Percentiles rank a stretch among this genome's conserved stretches.
phyloP scores from a whole-genome alignment of 768 basidiomycete genomes.

The Lactifluus hygrophoroides region DNA sequence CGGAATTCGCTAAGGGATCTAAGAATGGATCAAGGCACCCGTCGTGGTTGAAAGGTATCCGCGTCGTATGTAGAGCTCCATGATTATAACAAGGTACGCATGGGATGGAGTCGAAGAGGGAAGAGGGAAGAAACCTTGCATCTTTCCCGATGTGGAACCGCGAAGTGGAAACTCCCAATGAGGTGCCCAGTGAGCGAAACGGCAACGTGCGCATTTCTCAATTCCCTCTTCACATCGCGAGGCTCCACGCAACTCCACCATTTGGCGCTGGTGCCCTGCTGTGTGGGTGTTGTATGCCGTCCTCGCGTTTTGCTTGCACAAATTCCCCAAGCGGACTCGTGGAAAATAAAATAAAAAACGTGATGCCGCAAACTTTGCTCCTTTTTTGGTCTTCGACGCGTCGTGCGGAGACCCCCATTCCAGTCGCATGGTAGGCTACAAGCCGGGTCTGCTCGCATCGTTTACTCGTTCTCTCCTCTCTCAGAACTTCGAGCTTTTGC shows the following conservation, averaged over 20 bases:
- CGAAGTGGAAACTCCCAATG: not conserved
- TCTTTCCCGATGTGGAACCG: slow-evolving; percentile 4
- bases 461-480: no score
- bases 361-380: not conserved
- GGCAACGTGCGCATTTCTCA: not conserved
- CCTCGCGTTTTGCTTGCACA: not conserved
- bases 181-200: not conserved
- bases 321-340: not conserved
- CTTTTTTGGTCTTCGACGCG: not conserved
- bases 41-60: not conserved
- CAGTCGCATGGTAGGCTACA: no score
- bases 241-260: slow-evolving; percentile 4
- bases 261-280: slow-evolving; percentile 1
- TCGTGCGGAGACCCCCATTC: not conserved
- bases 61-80: not conserved
- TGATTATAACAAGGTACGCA: not conserved
- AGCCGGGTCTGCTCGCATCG: no score
- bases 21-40: not conserved
- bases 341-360: not conserved
- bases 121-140: not conserved
- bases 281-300: no score
- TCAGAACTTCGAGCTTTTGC: no score
- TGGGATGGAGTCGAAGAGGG: not conserved
- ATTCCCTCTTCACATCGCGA: not conserved
- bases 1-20: not conserved